phyloP scores from a whole-genome alignment of 352 stramenopile genomes.

The Pythium pyrilobum region DNA sequence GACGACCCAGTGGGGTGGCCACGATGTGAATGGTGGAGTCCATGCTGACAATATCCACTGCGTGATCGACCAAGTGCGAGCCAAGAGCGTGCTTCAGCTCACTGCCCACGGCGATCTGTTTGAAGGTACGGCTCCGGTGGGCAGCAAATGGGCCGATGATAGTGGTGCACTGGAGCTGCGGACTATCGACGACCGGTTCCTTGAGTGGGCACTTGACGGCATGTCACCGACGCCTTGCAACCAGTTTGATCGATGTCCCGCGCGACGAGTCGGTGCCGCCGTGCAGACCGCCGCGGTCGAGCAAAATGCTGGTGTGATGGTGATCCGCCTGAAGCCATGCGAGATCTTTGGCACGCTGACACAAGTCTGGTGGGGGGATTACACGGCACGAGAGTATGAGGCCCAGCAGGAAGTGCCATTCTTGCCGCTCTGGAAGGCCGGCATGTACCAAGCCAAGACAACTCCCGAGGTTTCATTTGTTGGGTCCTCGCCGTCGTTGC shows the following conservation, averaged over 20 bases:
- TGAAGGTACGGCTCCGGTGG: conserved; percentile 27
- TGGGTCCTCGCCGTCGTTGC: conserved; percentile 16
- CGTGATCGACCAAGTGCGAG: conserved; percentile 12
- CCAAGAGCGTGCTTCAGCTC: conserved; percentile 40
- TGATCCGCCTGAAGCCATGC: conserved; percentile 47
- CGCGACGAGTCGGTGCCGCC: conserved; percentile 47
- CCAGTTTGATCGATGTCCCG: conserved; percentile 26
- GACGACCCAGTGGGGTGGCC: conserved; percentile 56
- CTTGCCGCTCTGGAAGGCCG: conserved; percentile 53
- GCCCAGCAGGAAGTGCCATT: conserved; percentile 32
- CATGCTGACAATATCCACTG: conserved; percentile 49
- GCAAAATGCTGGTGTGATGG: conserved; percentile 44
- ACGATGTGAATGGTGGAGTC: conserved; percentile 58
- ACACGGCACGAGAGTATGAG: conserved; percentile 22
- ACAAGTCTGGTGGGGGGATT: conserved; percentile 56
- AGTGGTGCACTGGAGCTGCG: conserved; percentile 21
- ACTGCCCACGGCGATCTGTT: conserved; percentile 51
- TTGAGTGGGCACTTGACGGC: conserved; percentile 53
- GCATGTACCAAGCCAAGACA: conserved; percentile 50
- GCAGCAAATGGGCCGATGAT: conserved; percentile 5
- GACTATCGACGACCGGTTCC: conserved; percentile 30
- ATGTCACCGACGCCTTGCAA: conserved; percentile 40
- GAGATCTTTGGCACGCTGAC: conserved; percentile 48
- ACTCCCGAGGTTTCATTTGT: conserved; percentile 24
- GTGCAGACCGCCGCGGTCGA: conserved; percentile 31